A percentile compares a stretch with the other conserved stretches of the same genome.
Evolutionary conservation across 129 eudicot species (phyloP).

Genomic region (Cynara cardunculus): DNA sequence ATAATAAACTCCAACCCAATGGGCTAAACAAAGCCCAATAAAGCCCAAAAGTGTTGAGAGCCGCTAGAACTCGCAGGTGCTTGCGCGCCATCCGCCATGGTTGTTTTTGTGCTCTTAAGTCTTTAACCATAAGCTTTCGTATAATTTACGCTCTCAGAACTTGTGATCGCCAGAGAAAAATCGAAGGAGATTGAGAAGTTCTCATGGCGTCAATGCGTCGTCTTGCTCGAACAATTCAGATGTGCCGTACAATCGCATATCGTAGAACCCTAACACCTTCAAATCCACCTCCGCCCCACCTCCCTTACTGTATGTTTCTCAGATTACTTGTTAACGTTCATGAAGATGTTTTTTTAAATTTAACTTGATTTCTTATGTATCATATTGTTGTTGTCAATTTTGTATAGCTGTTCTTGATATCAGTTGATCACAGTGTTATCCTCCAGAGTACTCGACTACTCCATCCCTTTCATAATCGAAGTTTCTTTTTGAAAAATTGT

Average conservation of each 20-base stretch:
- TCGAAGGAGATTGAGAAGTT: background rate
- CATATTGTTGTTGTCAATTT: background rate
- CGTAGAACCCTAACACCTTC: slow-evolving; percentile 59
- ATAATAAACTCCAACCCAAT: background rate
- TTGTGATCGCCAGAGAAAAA: background rate
- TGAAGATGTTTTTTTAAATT: background rate
- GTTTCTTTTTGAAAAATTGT: background rate
- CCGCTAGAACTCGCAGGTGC: background rate
- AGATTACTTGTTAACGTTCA: background rate
- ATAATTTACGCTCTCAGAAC: background rate
- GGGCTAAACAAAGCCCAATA: background rate
- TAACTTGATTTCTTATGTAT: background rate
- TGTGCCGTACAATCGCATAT: slow-evolving; percentile 39
- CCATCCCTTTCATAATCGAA: background rate
- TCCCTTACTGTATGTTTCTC: slow-evolving; percentile 35
- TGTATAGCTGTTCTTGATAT: background rate
- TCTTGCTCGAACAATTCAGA: slow-evolving; percentile 32
- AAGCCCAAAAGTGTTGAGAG: background rate
- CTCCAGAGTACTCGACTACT: background rate
- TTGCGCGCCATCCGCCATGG: slow-evolving; percentile 24
- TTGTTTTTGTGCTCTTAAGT: background rate
- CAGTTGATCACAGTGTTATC: background rate
- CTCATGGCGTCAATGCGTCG: slow-evolving; percentile 55
- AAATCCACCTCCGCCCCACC: slow-evolving; percentile 14
- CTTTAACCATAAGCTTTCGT: background rate